These are phyloP conservation scores for Microsporum ferrugineum DNA, from an alignment of 2,329 filamentous ascomycete species.

Conservation along the genomic window DNA sequence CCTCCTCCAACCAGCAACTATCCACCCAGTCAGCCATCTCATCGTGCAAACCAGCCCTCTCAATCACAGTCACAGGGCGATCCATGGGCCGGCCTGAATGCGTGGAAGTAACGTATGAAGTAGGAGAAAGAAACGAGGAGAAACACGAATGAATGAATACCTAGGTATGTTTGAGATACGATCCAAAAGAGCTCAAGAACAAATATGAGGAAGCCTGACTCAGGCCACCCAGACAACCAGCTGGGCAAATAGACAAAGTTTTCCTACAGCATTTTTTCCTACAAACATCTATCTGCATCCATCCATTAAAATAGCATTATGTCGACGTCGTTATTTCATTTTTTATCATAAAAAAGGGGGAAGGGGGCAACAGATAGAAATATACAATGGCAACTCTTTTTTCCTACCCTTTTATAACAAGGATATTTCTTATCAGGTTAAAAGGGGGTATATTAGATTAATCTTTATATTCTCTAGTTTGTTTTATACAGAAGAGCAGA, in stretches of 20 bases:
- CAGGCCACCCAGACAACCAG: neutral
- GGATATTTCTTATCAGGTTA: neutral
- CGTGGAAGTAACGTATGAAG: constrained; percentile 48
- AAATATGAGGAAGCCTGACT: neutral
- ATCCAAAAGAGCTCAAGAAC: neutral
- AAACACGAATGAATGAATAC: neutral
- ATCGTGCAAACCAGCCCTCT: constrained; percentile 10
- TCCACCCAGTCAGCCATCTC: constrained; percentile 18
- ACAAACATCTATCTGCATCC: neutral
- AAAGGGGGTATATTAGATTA: neutral
- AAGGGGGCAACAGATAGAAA: neutral
- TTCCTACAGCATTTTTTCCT: neutral
- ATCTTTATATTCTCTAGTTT: neutral
- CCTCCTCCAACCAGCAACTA: constrained; percentile 45
- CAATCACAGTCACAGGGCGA: constrained; percentile 33
- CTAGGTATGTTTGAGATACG: neutral
- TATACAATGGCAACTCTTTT: neutral
- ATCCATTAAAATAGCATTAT: neutral
- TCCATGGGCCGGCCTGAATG: constrained; percentile 60
- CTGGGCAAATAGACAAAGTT: neutral
- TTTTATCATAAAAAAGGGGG: neutral
- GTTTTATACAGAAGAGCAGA: neutral
- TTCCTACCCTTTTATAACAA: neutral
- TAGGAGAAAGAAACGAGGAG: neutral
- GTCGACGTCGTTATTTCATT: neutral